Percentiles rank a stretch among this genome's conserved stretches.
phyloP scores from a whole-genome alignment of 371 early-diverging fungal genomes.

The Choanephora cucurbitarum region DNA sequence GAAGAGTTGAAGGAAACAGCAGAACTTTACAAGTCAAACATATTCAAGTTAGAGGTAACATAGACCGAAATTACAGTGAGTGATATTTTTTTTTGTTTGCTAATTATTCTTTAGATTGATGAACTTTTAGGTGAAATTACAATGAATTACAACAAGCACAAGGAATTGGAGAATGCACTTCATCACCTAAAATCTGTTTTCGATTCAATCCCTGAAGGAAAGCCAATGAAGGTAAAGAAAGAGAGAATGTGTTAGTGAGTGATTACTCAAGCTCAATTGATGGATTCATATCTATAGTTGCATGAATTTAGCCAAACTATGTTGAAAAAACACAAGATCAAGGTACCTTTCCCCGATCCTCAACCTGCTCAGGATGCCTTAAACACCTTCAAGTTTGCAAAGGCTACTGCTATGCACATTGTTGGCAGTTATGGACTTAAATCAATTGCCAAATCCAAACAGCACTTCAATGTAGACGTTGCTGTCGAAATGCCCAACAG shows the following conservation, averaged over 20 bases:
- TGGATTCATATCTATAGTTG: too few species aligned
- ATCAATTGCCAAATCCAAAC: slow-evolving; percentile 62
- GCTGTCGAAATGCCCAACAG: slow-evolving; percentile 90
- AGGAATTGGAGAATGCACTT: slow-evolving; percentile 75
- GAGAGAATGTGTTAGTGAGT: too few species aligned
- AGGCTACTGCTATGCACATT: slow-evolving; percentile 77
- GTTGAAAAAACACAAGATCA: slow-evolving; percentile 54
- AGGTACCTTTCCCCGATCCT: slow-evolving; percentile 77
- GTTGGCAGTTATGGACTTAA: slow-evolving; percentile 91
- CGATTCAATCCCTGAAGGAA: slow-evolving; percentile 50
- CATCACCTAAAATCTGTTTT: slow-evolving; percentile 63
- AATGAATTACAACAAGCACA: slow-evolving; percentile 66
- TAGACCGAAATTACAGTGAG: too few species aligned
- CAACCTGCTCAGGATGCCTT: slow-evolving; percentile 69
- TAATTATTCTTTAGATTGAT: slow-evolving; percentile 58
- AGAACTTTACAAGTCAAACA: slow-evolving; percentile 86
- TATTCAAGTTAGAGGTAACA: slow-evolving; percentile 84
- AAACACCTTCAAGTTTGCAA: slow-evolving; percentile 75
- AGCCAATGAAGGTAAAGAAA: slow-evolving; percentile 51
- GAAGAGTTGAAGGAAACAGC: slow-evolving; percentile 81
- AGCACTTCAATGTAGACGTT: slow-evolving; percentile 82
- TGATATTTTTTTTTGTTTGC: too few species aligned
- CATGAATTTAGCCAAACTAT: slow-evolving; percentile 46
- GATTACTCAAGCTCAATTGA: too few species aligned
- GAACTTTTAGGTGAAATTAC: slow-evolving; percentile 79